These are phyloP conservation scores for Rubia tinctorum DNA, from an alignment of 305 asterid genomes.

Conservation along the genomic window DNA sequence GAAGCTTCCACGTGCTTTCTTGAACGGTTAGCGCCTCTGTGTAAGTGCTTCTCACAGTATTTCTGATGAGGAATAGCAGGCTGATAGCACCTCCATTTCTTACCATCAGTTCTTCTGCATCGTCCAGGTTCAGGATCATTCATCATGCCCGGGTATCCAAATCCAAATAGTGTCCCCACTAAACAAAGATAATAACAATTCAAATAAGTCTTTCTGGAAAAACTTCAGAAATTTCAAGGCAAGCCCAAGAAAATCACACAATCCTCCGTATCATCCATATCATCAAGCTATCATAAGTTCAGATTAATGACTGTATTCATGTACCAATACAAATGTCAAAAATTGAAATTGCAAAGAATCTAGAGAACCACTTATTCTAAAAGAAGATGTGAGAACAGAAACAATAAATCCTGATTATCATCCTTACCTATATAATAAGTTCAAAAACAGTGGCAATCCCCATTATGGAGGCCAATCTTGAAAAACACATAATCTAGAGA, in stretches of 20 bases:
- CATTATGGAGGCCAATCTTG: neutral
- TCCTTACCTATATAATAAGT: neutral
- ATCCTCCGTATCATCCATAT: too few relatives aligned
- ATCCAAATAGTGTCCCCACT: slow-evolving; percentile 23
- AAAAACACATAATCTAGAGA: neutral
- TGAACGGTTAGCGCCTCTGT: slow-evolving; percentile 70
- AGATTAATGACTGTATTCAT: neutral
- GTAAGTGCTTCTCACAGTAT: slow-evolving; percentile 70
- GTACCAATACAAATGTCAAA: neutral
- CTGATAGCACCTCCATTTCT: slow-evolving; percentile 78
- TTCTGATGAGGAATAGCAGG: slow-evolving; percentile 45
- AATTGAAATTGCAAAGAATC: neutral
- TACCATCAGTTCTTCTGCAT: slow-evolving; percentile 79
- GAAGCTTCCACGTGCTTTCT: slow-evolving; percentile 77
- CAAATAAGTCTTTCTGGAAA: neutral
- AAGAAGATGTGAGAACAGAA: neutral
- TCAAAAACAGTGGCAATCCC: neutral
- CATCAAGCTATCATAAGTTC: neutral
- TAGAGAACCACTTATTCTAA: neutral
- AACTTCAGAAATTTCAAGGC: neutral
- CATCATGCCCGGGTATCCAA: slow-evolving; percentile 27
- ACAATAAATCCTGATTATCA: neutral
- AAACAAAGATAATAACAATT: neutral
- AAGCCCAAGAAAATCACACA: neutral
- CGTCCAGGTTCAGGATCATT: slow-evolving; percentile 60